A percentile compares a stretch with the other conserved stretches of the same genome.
Conservation (phyloP, 148 eudicot genomes). For the Heliamphora exappendiculata region DNA sequence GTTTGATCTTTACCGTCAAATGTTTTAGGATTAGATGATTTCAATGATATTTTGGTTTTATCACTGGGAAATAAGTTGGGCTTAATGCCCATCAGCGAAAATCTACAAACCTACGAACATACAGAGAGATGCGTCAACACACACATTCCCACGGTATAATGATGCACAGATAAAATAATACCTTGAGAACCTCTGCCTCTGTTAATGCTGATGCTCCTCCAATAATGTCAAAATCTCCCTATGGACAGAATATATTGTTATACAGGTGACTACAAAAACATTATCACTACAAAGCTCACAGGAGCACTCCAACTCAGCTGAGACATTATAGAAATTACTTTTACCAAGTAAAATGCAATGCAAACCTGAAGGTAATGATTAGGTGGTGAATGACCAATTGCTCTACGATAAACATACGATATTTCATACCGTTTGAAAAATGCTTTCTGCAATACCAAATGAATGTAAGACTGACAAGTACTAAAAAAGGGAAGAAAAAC, state of each 20-base stretch:
- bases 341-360: constrained; percentile 6
- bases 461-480: neutral
- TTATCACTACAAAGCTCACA: neutral
- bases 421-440: constrained; percentile 85
- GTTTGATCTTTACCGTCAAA: too few species aligned
- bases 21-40: too few species aligned
- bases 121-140: neutral
- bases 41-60: too few species aligned
- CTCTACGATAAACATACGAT: constrained; percentile 79
- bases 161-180: constrained; percentile 16
- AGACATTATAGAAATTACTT: neutral
- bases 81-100: too few species aligned
- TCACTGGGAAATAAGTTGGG: too few species aligned
- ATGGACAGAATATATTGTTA: neutral
- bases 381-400: constrained; percentile 87
- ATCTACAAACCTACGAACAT: too few species aligned
- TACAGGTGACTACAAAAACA: neutral
- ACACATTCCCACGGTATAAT: neutral
- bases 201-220: constrained; percentile 89
- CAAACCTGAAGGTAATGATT: constrained; percentile 84
- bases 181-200: constrained; percentile 93
- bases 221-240: constrained; percentile 94
- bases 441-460: constrained; percentile 43
- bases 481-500: neutral
- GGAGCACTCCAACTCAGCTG: constrained; percentile 2